Conservation (phyloP, 805 yeast genomes). For the Candida ponderosae region DNA sequence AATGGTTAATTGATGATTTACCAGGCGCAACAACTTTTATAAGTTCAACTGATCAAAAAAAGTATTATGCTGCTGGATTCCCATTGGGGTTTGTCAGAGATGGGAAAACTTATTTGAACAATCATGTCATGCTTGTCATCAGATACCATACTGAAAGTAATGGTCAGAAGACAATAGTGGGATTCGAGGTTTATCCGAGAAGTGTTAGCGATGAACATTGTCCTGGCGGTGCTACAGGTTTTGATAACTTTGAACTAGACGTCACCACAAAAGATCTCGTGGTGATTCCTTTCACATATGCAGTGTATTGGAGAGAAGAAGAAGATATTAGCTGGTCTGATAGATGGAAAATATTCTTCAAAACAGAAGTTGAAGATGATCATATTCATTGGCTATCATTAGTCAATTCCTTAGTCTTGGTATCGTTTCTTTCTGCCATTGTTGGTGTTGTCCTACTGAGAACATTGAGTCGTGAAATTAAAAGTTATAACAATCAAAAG, state of each 20-base stretch:
- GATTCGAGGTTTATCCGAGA: conserved; percentile 84
- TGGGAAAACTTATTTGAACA: conserved; percentile 58
- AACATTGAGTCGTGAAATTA: conserved; percentile 44
- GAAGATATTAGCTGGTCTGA: conserved; percentile 51
- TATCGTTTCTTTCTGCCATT: conserved; percentile 49
- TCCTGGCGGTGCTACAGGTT: conserved; percentile 65
- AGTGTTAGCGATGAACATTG: conserved; percentile 63
- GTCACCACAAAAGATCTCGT: conserved; percentile 30
- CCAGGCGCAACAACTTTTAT: conserved; percentile 87
- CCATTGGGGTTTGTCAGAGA: conserved; percentile 67
- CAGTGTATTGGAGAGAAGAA: conserved; percentile 88
- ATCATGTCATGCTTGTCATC: conserved; percentile 75
- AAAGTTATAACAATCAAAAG: conserved; percentile 22
- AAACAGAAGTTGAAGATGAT: conserved; percentile 39
- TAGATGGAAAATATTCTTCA: conserved; percentile 68
- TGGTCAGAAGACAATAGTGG: conserved; percentile 57
- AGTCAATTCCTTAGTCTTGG: conserved; percentile 61
- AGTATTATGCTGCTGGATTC: conserved; percentile 81
- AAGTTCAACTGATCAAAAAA: conserved; percentile 45
- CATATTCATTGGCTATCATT: conserved; percentile 75
- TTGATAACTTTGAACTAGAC: conserved; percentile 46
- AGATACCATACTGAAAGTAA: conserved; percentile 53
- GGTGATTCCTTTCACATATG: conserved; percentile 69
- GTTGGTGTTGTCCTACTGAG: conserved; percentile 58
- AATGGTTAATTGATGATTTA: conserved; percentile 76